A percentile compares a stretch with the other conserved stretches of the same genome.
Conservation (phyloP, 1,139 yeast genomes). For the Zygosaccharomyces sapae region DNA sequence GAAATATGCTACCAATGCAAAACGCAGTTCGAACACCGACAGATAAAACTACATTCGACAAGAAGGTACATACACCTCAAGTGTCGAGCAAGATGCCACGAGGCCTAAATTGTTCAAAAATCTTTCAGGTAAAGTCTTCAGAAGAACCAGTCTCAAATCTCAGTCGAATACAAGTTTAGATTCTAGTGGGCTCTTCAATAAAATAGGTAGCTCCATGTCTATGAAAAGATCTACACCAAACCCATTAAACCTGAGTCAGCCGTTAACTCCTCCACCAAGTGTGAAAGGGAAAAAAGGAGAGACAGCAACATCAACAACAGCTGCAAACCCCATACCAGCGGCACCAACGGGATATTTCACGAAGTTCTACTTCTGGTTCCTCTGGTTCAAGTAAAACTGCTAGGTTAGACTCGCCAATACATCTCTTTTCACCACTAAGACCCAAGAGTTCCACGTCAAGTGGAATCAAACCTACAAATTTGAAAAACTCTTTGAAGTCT, state of each 20-base stretch:
- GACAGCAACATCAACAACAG: conserved; percentile 1
- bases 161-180: conserved; percentile 5
- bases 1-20: conserved; percentile 2
- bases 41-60: conserved; percentile 16
- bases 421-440: conserved; percentile 8
- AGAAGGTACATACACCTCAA: conserved; percentile 34
- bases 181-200: conserved; percentile 11
- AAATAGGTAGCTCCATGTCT: conserved; percentile 9
- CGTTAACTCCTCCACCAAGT: conserved; percentile 24
- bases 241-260: conserved; percentile 22
- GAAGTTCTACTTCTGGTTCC: neutral
- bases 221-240: conserved; percentile 18
- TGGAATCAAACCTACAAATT: conserved; percentile 2
- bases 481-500: conserved; percentile 1
- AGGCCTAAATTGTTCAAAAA: conserved; percentile 25
- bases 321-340: neutral
- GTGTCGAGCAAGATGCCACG: conserved; percentile 20
- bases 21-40: conserved; percentile 16
- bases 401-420: conserved; percentile 13
- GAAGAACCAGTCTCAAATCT: conserved; percentile 16
- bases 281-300: conserved; percentile 11
- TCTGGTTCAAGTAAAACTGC: conserved; percentile 1
- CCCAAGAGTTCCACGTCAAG: neutral
- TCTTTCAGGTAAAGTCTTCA: conserved; percentile 28
- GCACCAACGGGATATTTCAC: neutral